A percentile compares a stretch with the other conserved stretches of the same genome.
Evolutionary conservation across 2,329 filamentous ascomycete species (phyloP).

Genomic region (Aspergillus awamori): DNA sequence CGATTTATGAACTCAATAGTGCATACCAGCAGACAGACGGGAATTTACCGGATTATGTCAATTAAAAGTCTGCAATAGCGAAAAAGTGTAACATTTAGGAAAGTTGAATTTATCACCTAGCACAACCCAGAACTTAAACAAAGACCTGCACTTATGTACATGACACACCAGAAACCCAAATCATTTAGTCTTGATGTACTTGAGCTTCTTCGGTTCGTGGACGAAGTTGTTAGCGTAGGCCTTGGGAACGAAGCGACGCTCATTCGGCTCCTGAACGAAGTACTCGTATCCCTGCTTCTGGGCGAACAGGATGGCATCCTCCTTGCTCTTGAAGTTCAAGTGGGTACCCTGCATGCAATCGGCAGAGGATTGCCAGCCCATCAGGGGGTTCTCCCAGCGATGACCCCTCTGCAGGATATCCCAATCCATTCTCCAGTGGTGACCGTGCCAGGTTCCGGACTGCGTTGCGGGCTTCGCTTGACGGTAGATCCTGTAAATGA

Average conservation of each 20-base stretch:
- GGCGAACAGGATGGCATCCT: conserved; percentile 91
- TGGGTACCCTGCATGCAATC: conserved; percentile 95
- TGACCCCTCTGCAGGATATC: conserved; percentile 89
- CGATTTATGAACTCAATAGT: too few relatives aligned
- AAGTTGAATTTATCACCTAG: conserved; percentile 18
- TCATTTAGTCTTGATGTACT: conserved; percentile 81
- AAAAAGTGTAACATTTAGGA: not conserved
- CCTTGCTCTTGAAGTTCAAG: conserved; percentile 87
- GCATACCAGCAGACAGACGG: too few relatives aligned
- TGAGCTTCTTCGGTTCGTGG: conserved; percentile 82
- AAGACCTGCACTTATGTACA: conserved; percentile 41
- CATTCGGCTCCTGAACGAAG: conserved; percentile 95
- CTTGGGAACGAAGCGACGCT: conserved; percentile 83
- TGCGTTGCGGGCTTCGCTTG: conserved; percentile 94
- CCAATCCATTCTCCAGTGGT: conserved; percentile 98
- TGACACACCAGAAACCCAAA: conserved; percentile 36
- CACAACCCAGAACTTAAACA: conserved; percentile 17
- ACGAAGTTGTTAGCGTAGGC: conserved; percentile 96
- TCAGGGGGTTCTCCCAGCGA: conserved; percentile 96
- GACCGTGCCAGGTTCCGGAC: conserved; percentile 81
- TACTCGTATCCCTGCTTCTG: conserved; percentile 99
- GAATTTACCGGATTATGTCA: too few relatives aligned
- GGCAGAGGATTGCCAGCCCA: conserved; percentile 96
- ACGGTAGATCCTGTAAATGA: conserved; percentile 76
- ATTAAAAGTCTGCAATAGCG: not conserved